Evolutionary conservation across 202 grass and related monocot species (phyloP).

Genomic region (Zizania palustris): DNA sequence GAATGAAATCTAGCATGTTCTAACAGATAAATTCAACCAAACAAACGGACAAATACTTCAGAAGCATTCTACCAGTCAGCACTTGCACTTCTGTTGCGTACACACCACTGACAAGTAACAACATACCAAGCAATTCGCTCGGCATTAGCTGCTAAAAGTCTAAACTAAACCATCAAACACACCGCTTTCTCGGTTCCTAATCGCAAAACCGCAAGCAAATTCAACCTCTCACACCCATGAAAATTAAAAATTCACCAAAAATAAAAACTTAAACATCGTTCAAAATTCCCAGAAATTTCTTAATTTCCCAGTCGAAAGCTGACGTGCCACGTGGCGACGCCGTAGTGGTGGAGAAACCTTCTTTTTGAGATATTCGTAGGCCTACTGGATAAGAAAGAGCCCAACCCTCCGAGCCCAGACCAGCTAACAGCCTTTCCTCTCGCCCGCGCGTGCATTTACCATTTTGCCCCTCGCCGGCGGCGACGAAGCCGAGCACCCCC

Average conservation of each 20-base stretch:
- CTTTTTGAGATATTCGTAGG: neutral
- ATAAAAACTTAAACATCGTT: neutral
- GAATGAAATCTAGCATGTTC: neutral
- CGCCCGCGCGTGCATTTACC: conserved; percentile 28
- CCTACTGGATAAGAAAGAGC: conserved; percentile 78
- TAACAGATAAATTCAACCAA: neutral
- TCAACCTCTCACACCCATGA: conserved; percentile 37
- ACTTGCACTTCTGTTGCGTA: conserved; percentile 1
- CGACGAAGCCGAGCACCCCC: conserved; percentile 45
- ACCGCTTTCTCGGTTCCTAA: neutral
- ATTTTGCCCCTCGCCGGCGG: conserved; percentile 48
- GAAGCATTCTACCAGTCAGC: neutral
- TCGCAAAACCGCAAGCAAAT: conserved; percentile 38
- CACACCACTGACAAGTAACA: conserved; percentile 20
- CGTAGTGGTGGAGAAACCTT: conserved; percentile 29
- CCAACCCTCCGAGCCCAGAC: conserved; percentile 42
- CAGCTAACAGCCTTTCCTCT: conserved; percentile 51
- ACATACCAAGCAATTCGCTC: neutral
- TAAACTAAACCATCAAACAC: conserved; percentile 21
- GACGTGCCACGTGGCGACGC: conserved; percentile 35
- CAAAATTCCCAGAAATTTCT: conserved; percentile 20
- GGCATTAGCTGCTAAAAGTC: conserved; percentile 29
- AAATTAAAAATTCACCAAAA: conserved; percentile 23
- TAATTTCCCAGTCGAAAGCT: conserved; percentile 32
- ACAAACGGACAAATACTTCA: neutral